phyloP scores from a whole-genome alignment of 371 early-diverging fungal genomes.

The Mucor circinelloides region DNA sequence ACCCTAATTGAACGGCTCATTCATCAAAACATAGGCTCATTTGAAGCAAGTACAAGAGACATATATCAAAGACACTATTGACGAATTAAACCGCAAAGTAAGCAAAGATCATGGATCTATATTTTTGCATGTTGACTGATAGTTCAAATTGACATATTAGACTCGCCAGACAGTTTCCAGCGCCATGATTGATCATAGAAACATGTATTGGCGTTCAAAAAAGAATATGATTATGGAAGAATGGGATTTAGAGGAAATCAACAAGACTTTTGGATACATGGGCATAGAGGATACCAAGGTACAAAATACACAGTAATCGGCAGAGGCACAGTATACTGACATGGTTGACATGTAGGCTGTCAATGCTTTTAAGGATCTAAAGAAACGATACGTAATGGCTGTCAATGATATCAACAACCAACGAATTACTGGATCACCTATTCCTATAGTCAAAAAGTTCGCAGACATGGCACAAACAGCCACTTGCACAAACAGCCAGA shows the following conservation, averaged over 20 bases:
- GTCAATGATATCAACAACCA: slow-evolving; percentile 10
- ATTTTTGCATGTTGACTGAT: background rate
- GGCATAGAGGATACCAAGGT: background rate
- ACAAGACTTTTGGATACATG: slow-evolving; percentile 10
- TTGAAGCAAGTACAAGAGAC: slow-evolving; percentile 73
- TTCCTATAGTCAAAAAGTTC: slow-evolving; percentile 5
- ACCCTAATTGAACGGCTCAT: background rate
- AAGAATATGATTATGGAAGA: slow-evolving; percentile 75
- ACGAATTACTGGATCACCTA: background rate
- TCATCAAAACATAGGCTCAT: slow-evolving; percentile 52
- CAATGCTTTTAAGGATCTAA: background rate
- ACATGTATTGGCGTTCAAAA: slow-evolving; percentile 70
- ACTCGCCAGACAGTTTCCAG: slow-evolving; percentile 55
- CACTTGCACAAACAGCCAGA: slow-evolving; percentile 3
- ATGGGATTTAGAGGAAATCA: slow-evolving; percentile 52
- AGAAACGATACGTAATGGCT: background rate
- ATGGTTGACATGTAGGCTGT: background rate
- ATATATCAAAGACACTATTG: slow-evolving; percentile 69
- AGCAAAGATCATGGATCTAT: too few relatives aligned
- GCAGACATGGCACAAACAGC: background rate
- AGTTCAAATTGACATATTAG: slow-evolving; percentile 20
- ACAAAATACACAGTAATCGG: background rate
- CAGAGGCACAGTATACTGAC: background rate
- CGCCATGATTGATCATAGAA: slow-evolving; percentile 50
- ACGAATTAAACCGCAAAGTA: slow-evolving; percentile 63